phyloP scores from a whole-genome alignment of 202 grass and related monocot species.

The Elaeis oleifera region DNA sequence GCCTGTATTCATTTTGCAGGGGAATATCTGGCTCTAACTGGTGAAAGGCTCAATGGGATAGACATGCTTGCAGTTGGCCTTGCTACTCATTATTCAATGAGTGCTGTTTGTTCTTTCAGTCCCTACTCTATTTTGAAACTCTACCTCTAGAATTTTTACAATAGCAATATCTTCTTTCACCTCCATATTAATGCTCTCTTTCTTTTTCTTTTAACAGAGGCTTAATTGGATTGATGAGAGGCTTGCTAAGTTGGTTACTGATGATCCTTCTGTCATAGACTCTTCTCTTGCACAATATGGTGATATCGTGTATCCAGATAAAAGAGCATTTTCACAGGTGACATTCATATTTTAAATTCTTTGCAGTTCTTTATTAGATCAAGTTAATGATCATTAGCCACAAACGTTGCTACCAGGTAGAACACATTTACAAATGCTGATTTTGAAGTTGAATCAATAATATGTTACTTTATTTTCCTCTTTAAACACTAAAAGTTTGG shows the following conservation, averaged over 20 bases:
- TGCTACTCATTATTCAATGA: slow-evolving; percentile 75
- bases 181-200: slow-evolving; percentile 13
- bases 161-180: neutral
- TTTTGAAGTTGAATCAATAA: too few species aligned
- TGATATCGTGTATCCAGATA: slow-evolving; percentile 81
- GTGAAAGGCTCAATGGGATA: slow-evolving; percentile 67
- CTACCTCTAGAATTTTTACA: too few species aligned
- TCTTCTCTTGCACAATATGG: slow-evolving; percentile 81
- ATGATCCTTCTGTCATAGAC: slow-evolving; percentile 96
- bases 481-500: too few species aligned
- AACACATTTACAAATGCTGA: too few species aligned
- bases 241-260: slow-evolving; percentile 73
- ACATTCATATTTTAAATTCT: slow-evolving; percentile 1
- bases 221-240: slow-evolving; percentile 67
- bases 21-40: slow-evolving; percentile 86
- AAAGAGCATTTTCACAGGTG: slow-evolving; percentile 89
- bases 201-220: slow-evolving; percentile 30
- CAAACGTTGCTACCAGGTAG: too few species aligned
- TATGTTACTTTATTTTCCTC: too few species aligned
- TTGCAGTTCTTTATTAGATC: neutral
- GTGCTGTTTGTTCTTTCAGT: slow-evolving; percentile 37
- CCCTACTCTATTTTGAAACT: neutral
- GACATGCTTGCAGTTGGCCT: slow-evolving; percentile 98
- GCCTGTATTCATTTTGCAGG: slow-evolving; percentile 32
- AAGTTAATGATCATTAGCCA: neutral